phyloP scores from a whole-genome alignment of 2,329 filamentous ascomycete genomes.

The Tolypocladium amazonense region DNA sequence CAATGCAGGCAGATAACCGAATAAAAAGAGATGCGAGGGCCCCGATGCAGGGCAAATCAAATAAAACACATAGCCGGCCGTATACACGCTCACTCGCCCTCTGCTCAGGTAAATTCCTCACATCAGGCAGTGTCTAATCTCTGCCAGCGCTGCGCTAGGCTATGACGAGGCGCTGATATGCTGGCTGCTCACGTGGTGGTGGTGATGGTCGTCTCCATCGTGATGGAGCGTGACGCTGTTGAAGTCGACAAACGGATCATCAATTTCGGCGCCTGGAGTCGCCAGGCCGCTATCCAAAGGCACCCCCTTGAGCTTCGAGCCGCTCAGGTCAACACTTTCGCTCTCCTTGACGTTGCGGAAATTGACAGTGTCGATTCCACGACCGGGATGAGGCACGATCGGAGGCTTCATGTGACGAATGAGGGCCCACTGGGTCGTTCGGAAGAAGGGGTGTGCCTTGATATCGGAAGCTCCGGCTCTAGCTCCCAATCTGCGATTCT shows the following conservation, averaged over 20 bases:
- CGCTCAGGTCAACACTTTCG: slow-evolving; percentile 78
- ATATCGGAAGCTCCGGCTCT: slow-evolving; percentile 94
- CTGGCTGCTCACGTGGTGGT: slow-evolving; percentile 13
- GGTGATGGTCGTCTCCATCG: slow-evolving; percentile 63
- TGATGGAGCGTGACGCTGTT: slow-evolving; percentile 97
- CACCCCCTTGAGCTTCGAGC: slow-evolving; percentile 61
- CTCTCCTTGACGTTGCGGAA: slow-evolving; percentile 98
- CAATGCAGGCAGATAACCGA: not conserved
- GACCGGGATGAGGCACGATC: slow-evolving; percentile 85
- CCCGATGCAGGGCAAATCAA: not conserved
- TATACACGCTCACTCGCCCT: not conserved
- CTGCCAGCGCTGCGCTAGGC: not conserved
- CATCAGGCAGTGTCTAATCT: not conserved
- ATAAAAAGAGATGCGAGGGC: not conserved
- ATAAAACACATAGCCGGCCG: not conserved
- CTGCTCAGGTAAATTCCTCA: not conserved
- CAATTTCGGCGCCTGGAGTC: slow-evolving; percentile 71
- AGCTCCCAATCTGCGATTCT: slow-evolving; percentile 84
- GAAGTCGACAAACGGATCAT: slow-evolving; percentile 96
- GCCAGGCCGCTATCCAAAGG: slow-evolving; percentile 76
- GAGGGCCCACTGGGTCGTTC: slow-evolving; percentile 89
- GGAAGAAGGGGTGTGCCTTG: slow-evolving; percentile 93
- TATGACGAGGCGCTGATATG: slow-evolving; percentile 9
- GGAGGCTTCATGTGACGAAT: slow-evolving; percentile 97
- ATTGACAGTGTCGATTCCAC: slow-evolving; percentile 87